Conservation (phyloP, 768 basidiomycete species). For the Paxillus involutus region DNA sequence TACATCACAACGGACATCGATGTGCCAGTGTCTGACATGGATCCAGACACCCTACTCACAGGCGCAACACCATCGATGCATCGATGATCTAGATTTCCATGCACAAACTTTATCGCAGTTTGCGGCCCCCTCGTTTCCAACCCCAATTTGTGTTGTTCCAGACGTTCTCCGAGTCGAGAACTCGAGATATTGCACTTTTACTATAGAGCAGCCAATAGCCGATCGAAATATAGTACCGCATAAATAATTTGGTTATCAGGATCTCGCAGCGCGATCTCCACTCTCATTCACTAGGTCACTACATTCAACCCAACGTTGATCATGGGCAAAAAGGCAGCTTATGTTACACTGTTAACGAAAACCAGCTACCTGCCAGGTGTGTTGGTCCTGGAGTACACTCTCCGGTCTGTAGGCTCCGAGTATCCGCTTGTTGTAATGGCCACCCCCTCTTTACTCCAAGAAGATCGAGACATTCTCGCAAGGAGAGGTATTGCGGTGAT, state of each 20-base stretch:
- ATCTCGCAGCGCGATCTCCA: not conserved
- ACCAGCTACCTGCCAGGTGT: conserved; percentile 55
- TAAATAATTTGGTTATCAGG: not conserved
- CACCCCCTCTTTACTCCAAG: conserved; percentile 54
- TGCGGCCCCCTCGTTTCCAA: too few relatives aligned
- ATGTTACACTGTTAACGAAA: conserved; percentile 78
- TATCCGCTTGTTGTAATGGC: conserved; percentile 84
- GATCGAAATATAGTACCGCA: not conserved
- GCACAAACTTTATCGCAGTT: too few relatives aligned
- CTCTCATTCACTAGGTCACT: not conserved
- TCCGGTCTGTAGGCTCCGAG: conserved; percentile 52
- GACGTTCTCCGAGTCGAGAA: too few relatives aligned
- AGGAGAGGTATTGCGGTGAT: conserved; percentile 52
- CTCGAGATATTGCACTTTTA: too few relatives aligned
- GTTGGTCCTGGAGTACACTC: conserved; percentile 52
- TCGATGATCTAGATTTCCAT: too few relatives aligned
- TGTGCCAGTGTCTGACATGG: too few relatives aligned
- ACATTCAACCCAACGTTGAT: not conserved
- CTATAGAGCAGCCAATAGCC: not conserved
- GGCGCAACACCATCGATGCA: too few relatives aligned
- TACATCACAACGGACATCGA: too few relatives aligned
- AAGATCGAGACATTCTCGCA: conserved; percentile 50
- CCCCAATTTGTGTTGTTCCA: too few relatives aligned
- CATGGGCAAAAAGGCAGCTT: conserved; percentile 52
- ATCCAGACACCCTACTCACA: too few relatives aligned